A percentile compares a stretch with the other conserved stretches of the same genome.
These are phyloP conservation scores for Knoxdaviesia capensis DNA, from an alignment of 2,329 filamentous ascomycete genomes.

Conservation along the genomic window DNA sequence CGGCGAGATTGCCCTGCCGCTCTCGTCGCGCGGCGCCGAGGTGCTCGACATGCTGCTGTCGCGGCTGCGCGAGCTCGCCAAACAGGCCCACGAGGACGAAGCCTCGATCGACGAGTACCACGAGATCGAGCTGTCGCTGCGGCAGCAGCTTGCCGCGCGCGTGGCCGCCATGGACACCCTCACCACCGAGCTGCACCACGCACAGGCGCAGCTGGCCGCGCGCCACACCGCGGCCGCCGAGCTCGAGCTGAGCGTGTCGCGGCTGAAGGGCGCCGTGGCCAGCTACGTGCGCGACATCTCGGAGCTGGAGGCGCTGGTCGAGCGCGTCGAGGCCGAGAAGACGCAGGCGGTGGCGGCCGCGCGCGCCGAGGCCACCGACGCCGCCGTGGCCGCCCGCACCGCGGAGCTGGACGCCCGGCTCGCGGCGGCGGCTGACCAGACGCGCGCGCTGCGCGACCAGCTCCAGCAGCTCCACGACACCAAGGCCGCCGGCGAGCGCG, in stretches of 20 bases:
- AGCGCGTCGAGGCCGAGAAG: constrained; percentile 21
- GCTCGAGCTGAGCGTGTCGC: constrained; percentile 26
- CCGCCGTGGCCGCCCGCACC: constrained; percentile 13
- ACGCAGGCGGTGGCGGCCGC: constrained; percentile 11
- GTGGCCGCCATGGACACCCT: constrained; percentile 29
- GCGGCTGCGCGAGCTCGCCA: constrained; percentile 27
- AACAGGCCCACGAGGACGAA: constrained; percentile 25
- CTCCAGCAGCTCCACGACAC: constrained; percentile 16
- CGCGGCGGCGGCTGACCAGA: constrained; percentile 16
- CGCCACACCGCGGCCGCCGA: constrained; percentile 20
- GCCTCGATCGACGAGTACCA: constrained; percentile 40
- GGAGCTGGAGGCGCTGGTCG: constrained; percentile 31
- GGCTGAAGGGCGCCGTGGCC: constrained; percentile 29
- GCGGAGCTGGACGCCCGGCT: constrained; percentile 24
- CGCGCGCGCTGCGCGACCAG: constrained; percentile 17
- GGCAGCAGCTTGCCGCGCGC: constrained; percentile 33
- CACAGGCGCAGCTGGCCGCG: constrained; percentile 14
- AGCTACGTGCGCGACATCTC: constrained; percentile 31
- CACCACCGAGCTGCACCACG: constrained; percentile 18
- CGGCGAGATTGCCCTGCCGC: constrained; percentile 32
- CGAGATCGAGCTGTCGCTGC: constrained; percentile 30
- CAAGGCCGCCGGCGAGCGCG: background rate
- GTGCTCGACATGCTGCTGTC: constrained; percentile 33
- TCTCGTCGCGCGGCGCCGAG: constrained; percentile 30
- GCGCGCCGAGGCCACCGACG: constrained; percentile 11